Conservation (phyloP, 768 basidiomycete genomes). For the Amanita polypyramis region DNA sequence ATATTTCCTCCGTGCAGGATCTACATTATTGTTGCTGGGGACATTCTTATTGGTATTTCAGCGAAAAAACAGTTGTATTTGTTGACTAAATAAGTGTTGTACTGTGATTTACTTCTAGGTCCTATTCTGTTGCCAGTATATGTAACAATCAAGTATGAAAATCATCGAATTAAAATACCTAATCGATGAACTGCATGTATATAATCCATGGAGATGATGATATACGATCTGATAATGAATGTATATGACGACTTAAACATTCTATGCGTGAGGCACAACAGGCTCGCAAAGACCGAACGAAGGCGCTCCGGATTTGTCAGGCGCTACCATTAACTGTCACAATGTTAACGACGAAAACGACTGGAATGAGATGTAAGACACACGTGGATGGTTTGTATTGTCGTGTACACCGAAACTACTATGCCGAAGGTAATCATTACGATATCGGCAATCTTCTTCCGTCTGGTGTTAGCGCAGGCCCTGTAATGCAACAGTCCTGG, state of each 20-base stretch:
- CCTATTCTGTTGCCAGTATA: not conserved
- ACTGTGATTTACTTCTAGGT: not conserved
- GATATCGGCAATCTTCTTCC: constrained; percentile 58
- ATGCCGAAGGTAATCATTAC: constrained; percentile 68
- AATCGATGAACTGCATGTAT: no score
- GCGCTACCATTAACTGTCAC: constrained; percentile 50
- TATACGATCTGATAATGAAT: no score
- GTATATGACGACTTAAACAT: not conserved
- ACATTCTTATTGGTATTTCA: constrained; percentile 7
- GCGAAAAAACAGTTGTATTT: not conserved
- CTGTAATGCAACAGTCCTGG: constrained; percentile 89
- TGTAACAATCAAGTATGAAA: not conserved
- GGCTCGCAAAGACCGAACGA: constrained; percentile 22
- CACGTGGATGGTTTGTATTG: constrained; percentile 66
- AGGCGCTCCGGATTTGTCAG: constrained; percentile 28
- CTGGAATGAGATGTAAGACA: constrained; percentile 12
- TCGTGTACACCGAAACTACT: constrained; percentile 67
- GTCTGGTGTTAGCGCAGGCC: constrained; percentile 66
- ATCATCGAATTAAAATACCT: not conserved
- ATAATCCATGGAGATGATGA: no score
- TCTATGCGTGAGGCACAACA: not conserved
- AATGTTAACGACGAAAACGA: constrained; percentile 5
- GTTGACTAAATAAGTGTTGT: not conserved
- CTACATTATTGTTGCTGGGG: not conserved
- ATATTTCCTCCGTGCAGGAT: not conserved